These are phyloP conservation scores for Plenodomus biglobosus DNA, from an alignment of 2,329 filamentous ascomycete species.

Conservation along the genomic window DNA sequence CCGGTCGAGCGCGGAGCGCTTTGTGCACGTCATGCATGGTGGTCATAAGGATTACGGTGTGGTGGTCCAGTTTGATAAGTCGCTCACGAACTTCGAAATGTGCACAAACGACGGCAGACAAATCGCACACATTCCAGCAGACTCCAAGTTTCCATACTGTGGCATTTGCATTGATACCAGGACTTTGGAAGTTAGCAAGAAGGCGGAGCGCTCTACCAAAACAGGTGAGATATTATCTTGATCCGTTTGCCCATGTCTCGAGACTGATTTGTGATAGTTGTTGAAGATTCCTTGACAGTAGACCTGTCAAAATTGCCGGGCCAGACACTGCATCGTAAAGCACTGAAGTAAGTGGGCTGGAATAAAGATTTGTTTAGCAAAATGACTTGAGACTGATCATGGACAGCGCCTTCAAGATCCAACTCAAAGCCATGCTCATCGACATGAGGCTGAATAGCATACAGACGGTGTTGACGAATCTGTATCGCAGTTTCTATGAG, in stretches of 20 bases:
- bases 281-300: slow-evolving; percentile 75
- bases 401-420: slow-evolving; percentile 70
- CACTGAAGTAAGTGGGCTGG: slow-evolving; percentile 60
- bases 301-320: slow-evolving; percentile 73
- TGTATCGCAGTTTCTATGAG: slow-evolving; percentile 74
- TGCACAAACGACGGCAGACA: slow-evolving; percentile 54
- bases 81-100: slow-evolving; percentile 78
- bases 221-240: slow-evolving; percentile 46
- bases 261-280: slow-evolving; percentile 41
- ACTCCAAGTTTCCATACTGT: slow-evolving; percentile 80
- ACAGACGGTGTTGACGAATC: slow-evolving; percentile 68
- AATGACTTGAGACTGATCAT: slow-evolving; percentile 14
- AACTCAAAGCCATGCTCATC: slow-evolving; percentile 81
- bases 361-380: not conserved
- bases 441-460: slow-evolving; percentile 76
- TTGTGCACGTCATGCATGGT: slow-evolving; percentile 77
- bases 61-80: slow-evolving; percentile 74
- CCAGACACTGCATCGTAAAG: slow-evolving; percentile 76
- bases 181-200: slow-evolving; percentile 74
- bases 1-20: slow-evolving; percentile 64
- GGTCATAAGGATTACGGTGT: slow-evolving; percentile 82
- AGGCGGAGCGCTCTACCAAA: slow-evolving; percentile 57
- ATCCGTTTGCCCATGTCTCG: not conserved
- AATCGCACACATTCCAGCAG: slow-evolving; percentile 43
- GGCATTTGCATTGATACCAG: slow-evolving; percentile 74